Evolutionary conservation across 2,329 filamentous ascomycete genomes (phyloP).

Genomic region (Penicillium fuscoglaucum): DNA sequence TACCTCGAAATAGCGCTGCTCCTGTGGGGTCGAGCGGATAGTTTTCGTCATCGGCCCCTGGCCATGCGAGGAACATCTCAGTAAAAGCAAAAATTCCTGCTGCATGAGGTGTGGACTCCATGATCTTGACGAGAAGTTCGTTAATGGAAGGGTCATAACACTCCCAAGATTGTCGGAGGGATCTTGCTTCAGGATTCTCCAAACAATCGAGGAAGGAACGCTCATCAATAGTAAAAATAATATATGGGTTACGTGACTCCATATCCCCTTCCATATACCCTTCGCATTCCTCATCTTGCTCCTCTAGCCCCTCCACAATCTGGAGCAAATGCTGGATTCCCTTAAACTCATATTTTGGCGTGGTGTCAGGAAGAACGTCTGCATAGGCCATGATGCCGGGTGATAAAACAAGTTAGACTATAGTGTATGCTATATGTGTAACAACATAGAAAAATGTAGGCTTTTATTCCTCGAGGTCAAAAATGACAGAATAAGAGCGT

Average conservation of each 20-base stretch:
- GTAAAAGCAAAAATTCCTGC: too few relatives aligned
- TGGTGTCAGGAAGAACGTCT: background rate
- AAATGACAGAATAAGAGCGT: background rate
- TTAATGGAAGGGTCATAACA: too few relatives aligned
- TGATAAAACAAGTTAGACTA: background rate
- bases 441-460: background rate
- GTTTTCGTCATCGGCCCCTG: too few relatives aligned
- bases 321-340: background rate
- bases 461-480: too few relatives aligned
- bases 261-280: background rate
- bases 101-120: too few relatives aligned
- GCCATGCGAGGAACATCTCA: rapidly evolving
- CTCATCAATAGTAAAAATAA: background rate
- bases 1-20: background rate
- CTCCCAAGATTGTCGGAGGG: too few relatives aligned
- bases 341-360: background rate
- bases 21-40: too few relatives aligned
- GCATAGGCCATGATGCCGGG: background rate
- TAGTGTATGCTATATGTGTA: too few relatives aligned
- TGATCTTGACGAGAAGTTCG: too few relatives aligned
- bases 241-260: background rate
- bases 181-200: background rate
- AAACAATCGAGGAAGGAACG: background rate
- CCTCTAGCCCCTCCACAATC: background rate
- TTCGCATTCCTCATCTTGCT: background rate